Evolutionary conservation across 2,329 filamentous ascomycete species (phyloP), one percentile per base, ranked within the genome.

Genomic region (Helminthosporium solani): DNA sequence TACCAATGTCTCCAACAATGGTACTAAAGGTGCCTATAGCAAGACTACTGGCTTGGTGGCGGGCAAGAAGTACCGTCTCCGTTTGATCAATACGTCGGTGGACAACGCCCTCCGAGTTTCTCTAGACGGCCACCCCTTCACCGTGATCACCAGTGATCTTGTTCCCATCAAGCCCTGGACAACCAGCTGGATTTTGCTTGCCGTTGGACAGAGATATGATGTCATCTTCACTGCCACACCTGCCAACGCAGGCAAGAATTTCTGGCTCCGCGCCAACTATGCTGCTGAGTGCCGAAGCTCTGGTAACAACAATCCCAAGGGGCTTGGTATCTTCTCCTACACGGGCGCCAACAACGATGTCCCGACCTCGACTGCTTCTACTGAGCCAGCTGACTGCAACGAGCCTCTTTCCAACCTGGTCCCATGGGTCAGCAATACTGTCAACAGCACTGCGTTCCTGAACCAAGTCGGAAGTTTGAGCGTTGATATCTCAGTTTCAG

Each of bases 31-130:
- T 20, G 28, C 40, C 20, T 61, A 64, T 46, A 34, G 42, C 27
- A 49, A 47, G 18, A 49, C 50, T 28, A 40, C 42, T 15, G 50
- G 43, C 14, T 42, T 67, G 14, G 49, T 41, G 4, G 76, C 70
- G 2, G 76, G 77, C 42, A 76, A 73, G 64, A 75, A 67, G 8
- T 78, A 84, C 58, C 77, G 79, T 6, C 70, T 79, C 3, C 75
- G 81, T 1, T 70, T 84, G 42, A 74, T 84, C 61, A 84, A 84
- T 63, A 57, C 75, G 3, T 53, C 53, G 33, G 53, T 52, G 1
- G 60, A 64, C 43, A 61, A 60, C 28, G 55, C 44, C 15, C 50
- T 64, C 18, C 49, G 50, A 8, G 57, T 63, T 21, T 60, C 58
- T 9, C 49, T 63, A 9, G 72, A 75, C 45, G 59, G 62, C 34